Evolutionary conservation across 345 rosid genomes (phyloP).

Genomic region (Lagerstroemia speciosa): DNA sequence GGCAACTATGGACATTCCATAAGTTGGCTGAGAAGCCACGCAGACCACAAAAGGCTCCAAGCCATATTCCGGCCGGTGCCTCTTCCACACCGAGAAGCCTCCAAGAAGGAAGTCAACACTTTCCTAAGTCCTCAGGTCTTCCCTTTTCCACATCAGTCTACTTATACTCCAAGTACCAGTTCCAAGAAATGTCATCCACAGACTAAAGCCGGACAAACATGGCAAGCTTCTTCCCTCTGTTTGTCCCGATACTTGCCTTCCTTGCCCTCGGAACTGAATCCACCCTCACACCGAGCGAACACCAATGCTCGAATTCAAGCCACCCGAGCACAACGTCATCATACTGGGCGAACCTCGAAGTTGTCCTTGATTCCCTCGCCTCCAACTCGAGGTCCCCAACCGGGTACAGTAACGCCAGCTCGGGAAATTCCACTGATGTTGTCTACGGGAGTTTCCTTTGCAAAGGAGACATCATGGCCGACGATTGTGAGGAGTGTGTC

Average conservation of each 20-base stretch:
- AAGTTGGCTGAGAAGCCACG: no score
- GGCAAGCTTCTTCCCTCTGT: background rate
- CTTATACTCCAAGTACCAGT: background rate
- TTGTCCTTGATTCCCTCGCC: conserved; percentile 2
- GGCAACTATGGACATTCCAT: no score
- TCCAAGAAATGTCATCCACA: background rate
- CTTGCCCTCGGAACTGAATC: background rate
- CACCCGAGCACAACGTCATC: background rate
- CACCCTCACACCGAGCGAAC: background rate
- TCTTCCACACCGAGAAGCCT: background rate
- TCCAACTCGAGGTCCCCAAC: background rate
- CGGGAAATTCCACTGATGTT: background rate
- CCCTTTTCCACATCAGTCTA: background rate
- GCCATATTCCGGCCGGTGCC: background rate
- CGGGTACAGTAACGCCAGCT: background rate
- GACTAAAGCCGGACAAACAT: background rate
- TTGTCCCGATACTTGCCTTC: background rate
- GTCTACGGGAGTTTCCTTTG: conserved; percentile 21
- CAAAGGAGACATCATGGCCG: conserved; percentile 9
- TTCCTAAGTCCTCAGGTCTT: background rate
- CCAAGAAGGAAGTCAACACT: background rate
- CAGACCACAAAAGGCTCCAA: background rate
- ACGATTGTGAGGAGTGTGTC: conserved; percentile 13
- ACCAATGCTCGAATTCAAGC: conserved; percentile 2
- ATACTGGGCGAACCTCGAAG: conserved; percentile 6